Evolutionary conservation across 768 basidiomycete genomes (phyloP).

Genomic region (Rhizopogon salebrosus): DNA sequence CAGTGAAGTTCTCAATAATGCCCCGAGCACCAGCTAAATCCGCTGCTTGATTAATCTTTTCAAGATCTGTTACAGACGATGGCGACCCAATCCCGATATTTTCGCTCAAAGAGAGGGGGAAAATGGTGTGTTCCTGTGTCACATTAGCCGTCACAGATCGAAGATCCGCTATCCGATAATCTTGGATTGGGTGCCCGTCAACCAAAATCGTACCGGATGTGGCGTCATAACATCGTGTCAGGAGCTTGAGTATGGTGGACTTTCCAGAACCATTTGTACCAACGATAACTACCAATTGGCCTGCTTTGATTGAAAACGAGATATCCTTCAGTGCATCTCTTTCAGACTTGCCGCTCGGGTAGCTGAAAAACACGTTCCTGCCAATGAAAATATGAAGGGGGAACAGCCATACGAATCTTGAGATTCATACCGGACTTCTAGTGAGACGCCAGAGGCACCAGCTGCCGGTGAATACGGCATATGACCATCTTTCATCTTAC

Average conservation of each 20-base stretch:
- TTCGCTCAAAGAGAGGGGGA: constrained; percentile 34
- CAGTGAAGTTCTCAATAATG: constrained; percentile 31
- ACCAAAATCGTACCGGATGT: constrained; percentile 32
- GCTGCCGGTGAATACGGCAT: constrained; percentile 18
- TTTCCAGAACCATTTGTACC: constrained; percentile 31
- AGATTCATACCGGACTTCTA: constrained; percentile 14
- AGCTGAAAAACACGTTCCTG: constrained; percentile 49
- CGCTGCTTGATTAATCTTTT: constrained; percentile 16
- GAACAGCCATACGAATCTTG: not conserved
- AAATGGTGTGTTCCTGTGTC: constrained; percentile 34
- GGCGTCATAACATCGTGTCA: constrained; percentile 29
- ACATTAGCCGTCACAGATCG: constrained; percentile 37
- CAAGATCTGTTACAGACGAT: constrained; percentile 10
- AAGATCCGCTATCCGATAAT: constrained; percentile 28
- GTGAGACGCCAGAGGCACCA: constrained; percentile 6
- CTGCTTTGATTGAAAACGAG: constrained; percentile 25
- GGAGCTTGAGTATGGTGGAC: constrained; percentile 35
- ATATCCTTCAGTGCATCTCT: constrained; percentile 19
- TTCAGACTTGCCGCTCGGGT: constrained; percentile 35
- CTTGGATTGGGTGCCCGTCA: constrained; percentile 31
- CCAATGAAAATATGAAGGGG: not conserved
- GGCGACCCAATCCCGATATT: constrained; percentile 34
- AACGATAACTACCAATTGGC: constrained; percentile 30
- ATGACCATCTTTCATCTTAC: constrained; percentile 22
- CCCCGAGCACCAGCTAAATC: constrained; percentile 35